Base-by-base conservation (phyloP, 2,329 filamentous ascomycete genomes). In the Colletotrichum cordylinicola region DNA sequence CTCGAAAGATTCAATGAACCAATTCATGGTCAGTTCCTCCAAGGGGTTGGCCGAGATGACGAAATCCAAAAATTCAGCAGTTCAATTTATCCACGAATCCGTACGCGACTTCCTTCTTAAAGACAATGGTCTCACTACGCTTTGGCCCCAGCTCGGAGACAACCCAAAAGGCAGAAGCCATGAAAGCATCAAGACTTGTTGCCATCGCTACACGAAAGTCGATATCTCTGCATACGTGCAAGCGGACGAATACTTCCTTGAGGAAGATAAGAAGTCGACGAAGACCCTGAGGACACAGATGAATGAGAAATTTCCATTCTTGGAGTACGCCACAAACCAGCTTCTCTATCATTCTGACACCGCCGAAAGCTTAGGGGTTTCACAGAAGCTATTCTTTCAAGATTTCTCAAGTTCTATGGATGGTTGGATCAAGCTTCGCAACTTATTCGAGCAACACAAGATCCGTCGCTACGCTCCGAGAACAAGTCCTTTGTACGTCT, bases 41-140 rank as follows among this genome's bases (percentile, higher is more conserved):
- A 90, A 89, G 74, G 88, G 89, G 0, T 81, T 90, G 27, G 85
- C 85, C 0, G 86, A 89, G 73, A 76, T 84, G 6, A 85, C 83
- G 0, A 83, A 77, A 27, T 79, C 81, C 0, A 74, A 79, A 13
- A 24, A 33, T 0, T 7, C 52, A 1, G 84, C 78, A 0, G 85
- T 89, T 3, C 88, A 90, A 74, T 90, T 89, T 76, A 88, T 88
- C 6, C 87, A 89, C 66, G 85, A 88, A 76, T 87, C 87, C 0
- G 86, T 88, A 0, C 78, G 82, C 2, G 86, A 88, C 13, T 88
- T 86, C 55, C 79, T 89, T 0, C 55, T 86, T 5, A 74, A 69
- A 8, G 74, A 74, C 2, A 15, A 65, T 1, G 75, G 72, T 0
- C 3, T 75, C 0, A 7, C 18, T 2, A 10, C n/a, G 0, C 8